Evolutionary conservation across 768 basidiomycete species (phyloP).

Genomic region (Boletus speciosus): DNA sequence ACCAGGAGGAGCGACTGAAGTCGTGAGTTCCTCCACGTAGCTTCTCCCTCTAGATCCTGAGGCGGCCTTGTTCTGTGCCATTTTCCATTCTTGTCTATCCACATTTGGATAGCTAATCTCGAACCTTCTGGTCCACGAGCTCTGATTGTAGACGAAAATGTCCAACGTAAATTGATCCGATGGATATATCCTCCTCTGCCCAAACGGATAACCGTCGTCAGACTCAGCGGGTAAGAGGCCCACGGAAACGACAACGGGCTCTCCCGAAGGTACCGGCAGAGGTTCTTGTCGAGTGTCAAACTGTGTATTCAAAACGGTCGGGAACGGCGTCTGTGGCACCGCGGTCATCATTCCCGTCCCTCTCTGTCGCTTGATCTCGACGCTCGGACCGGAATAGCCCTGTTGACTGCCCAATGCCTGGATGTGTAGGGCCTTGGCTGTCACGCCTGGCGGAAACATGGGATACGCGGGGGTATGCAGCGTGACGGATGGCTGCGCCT

Average conservation of each 20-base stretch:
- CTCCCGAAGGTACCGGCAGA: slow-evolving; percentile 31
- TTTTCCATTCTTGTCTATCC: slow-evolving; percentile 40
- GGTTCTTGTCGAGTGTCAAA: slow-evolving; percentile 32
- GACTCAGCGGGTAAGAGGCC: slow-evolving; percentile 40
- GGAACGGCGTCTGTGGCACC: slow-evolving; percentile 54
- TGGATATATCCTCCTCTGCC: slow-evolving; percentile 58
- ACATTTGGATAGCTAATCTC: slow-evolving; percentile 68
- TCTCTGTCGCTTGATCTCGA: slow-evolving; percentile 67
- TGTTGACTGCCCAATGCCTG: slow-evolving; percentile 51
- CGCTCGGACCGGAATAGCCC: slow-evolving; percentile 49
- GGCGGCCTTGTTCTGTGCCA: slow-evolving; percentile 25
- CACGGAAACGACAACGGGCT: slow-evolving; percentile 69
- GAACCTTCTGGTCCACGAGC: slow-evolving; percentile 69
- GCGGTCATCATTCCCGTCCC: slow-evolving; percentile 33
- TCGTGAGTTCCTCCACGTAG: slow-evolving; percentile 26
- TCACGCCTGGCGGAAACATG: slow-evolving; percentile 48
- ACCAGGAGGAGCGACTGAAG: slow-evolving; percentile 44
- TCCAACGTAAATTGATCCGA: slow-evolving; percentile 76
- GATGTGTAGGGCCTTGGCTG: slow-evolving; percentile 51
- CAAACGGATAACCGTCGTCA: slow-evolving; percentile 7
- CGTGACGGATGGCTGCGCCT: slow-evolving; percentile 18
- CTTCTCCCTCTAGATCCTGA: slow-evolving; percentile 19
- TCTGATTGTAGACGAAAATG: slow-evolving; percentile 85
- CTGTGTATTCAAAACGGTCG: slow-evolving; percentile 41
- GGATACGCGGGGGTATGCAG: slow-evolving; percentile 74